phyloP scores from a whole-genome alignment of 1,139 yeast species.

The Meyerozyma sp. region DNA sequence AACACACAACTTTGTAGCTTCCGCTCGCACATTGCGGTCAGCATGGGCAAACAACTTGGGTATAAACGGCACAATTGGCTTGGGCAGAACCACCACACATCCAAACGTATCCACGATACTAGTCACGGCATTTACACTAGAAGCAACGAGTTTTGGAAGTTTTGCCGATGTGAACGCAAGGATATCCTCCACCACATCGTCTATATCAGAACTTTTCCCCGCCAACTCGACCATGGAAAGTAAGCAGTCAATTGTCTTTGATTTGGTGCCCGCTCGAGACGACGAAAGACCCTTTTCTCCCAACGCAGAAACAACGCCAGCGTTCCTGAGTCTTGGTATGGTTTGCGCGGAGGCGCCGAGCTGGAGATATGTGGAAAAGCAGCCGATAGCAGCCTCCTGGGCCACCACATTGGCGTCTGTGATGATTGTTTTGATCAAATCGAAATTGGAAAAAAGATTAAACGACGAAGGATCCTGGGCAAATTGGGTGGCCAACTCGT shows the following conservation, averaged over 20 bases:
- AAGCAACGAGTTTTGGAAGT: conserved; percentile 76
- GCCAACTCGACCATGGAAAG: conserved; percentile 55
- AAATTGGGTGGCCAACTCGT: conserved; percentile 54
- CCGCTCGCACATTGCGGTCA: conserved; percentile 81
- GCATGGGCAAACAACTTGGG: conserved; percentile 80
- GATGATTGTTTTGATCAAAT: conserved; percentile 50
- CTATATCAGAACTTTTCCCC: conserved; percentile 42
- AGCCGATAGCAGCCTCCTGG: conserved; percentile 71
- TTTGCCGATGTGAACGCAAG: conserved; percentile 57
- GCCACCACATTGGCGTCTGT: conserved; percentile 88
- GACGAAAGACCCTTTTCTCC: conserved; percentile 81
- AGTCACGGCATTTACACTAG: conserved; percentile 52
- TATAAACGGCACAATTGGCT: conserved; percentile 52
- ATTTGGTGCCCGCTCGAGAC: conserved; percentile 69
- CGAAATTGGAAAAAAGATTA: conserved; percentile 42
- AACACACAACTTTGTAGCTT: conserved; percentile 64
- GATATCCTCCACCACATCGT: conserved; percentile 62
- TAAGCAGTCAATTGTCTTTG: conserved; percentile 58
- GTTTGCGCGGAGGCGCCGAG: conserved; percentile 46
- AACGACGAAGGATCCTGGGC: conserved; percentile 37
- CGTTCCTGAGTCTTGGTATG: conserved; percentile 30
- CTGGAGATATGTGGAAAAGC: conserved; percentile 53
- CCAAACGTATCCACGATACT: conserved; percentile 65
- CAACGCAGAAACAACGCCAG: conserved; percentile 49
- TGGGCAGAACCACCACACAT: conserved; percentile 58